These are phyloP conservation scores for Phytophthora brassicae DNA, from an alignment of 352 stramenopile genomes.

Conservation along the genomic window DNA sequence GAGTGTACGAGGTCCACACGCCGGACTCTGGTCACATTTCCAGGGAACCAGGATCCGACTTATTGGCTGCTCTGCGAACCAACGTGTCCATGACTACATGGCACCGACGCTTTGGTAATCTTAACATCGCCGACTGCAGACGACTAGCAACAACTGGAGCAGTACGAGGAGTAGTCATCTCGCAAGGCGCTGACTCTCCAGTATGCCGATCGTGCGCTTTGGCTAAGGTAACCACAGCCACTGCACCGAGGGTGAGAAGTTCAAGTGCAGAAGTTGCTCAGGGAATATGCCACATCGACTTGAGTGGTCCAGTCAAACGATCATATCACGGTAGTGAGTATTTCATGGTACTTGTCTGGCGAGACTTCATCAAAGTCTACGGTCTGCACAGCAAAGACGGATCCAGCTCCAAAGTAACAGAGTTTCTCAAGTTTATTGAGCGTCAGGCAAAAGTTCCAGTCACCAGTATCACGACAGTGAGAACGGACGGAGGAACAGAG, in stretches of 20 bases:
- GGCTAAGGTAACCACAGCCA: not conserved
- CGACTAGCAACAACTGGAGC: not conserved
- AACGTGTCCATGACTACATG: not conserved
- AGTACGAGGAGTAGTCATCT: not conserved
- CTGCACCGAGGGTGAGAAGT: not conserved
- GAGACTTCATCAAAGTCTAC: not conserved
- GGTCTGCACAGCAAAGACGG: not conserved
- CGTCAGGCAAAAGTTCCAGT: not conserved
- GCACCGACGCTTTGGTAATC: not conserved
- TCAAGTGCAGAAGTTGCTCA: not conserved
- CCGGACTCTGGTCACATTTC: not conserved
- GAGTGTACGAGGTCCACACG: not conserved
- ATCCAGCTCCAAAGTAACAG: not conserved
- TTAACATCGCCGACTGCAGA: not conserved
- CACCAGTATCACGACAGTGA: not conserved
- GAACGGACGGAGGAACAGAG: slow-evolving; percentile 2
- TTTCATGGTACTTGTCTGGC: slow-evolving; percentile 5
- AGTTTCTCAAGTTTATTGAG: not conserved
- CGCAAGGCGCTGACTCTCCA: not conserved
- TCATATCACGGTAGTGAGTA: not conserved
- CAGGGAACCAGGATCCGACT: not conserved
- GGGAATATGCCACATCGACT: not conserved
- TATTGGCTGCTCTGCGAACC: not conserved
- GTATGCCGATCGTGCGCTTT: not conserved
- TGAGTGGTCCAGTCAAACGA: not conserved